phyloP scores from a whole-genome alignment of 352 stramenopile genomes.

The Pythium dissotocum region DNA sequence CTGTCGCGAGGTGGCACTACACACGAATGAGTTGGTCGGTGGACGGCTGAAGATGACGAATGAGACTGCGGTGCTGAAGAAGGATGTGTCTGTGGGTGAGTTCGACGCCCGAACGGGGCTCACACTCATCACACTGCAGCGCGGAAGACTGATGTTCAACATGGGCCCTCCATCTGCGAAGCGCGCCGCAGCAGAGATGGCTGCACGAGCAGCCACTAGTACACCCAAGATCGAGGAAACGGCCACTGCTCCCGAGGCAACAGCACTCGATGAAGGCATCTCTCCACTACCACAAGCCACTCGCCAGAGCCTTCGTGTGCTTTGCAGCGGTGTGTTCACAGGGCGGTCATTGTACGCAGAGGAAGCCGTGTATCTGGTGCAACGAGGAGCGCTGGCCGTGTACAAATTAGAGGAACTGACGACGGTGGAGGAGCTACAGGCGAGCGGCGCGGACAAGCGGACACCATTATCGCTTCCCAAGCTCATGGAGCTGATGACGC shows the following conservation, averaged over 20 bases:
- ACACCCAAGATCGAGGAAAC: not conserved
- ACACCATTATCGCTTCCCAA: conserved; percentile 25
- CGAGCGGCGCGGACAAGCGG: not conserved
- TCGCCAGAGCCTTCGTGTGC: not conserved
- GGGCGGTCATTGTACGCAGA: conserved; percentile 68
- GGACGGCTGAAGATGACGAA: conserved; percentile 1
- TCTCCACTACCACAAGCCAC: not conserved
- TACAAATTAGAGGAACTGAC: conserved; percentile 31
- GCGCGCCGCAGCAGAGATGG: conserved; percentile 6
- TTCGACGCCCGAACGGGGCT: conserved; percentile 55
- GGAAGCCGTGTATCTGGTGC: conserved; percentile 66
- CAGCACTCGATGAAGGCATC: not conserved
- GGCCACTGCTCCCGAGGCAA: not conserved
- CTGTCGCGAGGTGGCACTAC: not conserved
- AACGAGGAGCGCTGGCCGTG: conserved; percentile 49
- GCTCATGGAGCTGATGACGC: conserved; percentile 35
- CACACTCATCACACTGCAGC: conserved; percentile 70
- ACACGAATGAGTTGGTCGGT: not conserved
- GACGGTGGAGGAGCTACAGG: conserved; percentile 9
- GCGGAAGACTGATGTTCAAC: conserved; percentile 72
- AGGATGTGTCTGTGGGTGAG: conserved; percentile 64
- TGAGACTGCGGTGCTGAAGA: conserved; percentile 8
- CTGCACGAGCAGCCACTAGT: not conserved
- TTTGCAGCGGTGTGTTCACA: conserved; percentile 49
- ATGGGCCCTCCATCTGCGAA: conserved; percentile 60